These are phyloP conservation scores for Gnetum montanum DNA, from an alignment of 75 land plant genomes.

Conservation along the genomic window DNA sequence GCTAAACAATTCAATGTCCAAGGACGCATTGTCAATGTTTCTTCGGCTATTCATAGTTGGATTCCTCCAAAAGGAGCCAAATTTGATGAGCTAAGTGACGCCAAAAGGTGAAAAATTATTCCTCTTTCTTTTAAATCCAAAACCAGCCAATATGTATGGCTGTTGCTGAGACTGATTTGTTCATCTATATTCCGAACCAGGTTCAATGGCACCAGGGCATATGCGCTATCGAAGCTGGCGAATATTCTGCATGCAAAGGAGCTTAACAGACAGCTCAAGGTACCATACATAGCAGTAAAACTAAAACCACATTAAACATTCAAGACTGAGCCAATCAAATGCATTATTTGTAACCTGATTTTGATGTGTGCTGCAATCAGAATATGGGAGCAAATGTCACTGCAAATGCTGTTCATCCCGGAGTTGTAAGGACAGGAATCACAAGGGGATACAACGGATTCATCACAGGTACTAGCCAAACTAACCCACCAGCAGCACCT, in stretches of 20 bases:
- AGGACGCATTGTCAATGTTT: slow-evolving; percentile 70
- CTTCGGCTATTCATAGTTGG: slow-evolving; percentile 66
- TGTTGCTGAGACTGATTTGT: too few relatives aligned
- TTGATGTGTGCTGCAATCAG: slow-evolving; percentile 20
- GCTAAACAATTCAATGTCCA: slow-evolving; percentile 37
- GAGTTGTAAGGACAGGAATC: slow-evolving; percentile 59
- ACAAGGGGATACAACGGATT: slow-evolving; percentile 55
- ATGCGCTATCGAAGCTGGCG: slow-evolving; percentile 83
- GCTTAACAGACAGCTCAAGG: slow-evolving; percentile 26
- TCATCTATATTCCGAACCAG: too few relatives aligned
- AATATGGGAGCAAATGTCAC: slow-evolving; percentile 60
- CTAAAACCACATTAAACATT: too few relatives aligned
- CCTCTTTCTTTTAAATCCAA: too few relatives aligned
- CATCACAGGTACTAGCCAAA: slow-evolving; percentile 34
- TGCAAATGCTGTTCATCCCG: slow-evolving; percentile 86
- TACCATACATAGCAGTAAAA: too few relatives aligned
- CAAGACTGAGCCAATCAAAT: too few relatives aligned
- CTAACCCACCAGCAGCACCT: background rate
- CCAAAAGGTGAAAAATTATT: slow-evolving; percentile 38
- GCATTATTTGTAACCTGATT: background rate
- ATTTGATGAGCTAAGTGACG: slow-evolving; percentile 27
- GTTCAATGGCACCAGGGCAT: slow-evolving; percentile 54
- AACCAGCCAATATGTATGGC: too few relatives aligned
- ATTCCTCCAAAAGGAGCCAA: slow-evolving; percentile 22
- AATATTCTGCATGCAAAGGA: slow-evolving; percentile 74